Base-by-base conservation (phyloP, 176 grass and related monocot species). In the Avena insularis region DNA sequence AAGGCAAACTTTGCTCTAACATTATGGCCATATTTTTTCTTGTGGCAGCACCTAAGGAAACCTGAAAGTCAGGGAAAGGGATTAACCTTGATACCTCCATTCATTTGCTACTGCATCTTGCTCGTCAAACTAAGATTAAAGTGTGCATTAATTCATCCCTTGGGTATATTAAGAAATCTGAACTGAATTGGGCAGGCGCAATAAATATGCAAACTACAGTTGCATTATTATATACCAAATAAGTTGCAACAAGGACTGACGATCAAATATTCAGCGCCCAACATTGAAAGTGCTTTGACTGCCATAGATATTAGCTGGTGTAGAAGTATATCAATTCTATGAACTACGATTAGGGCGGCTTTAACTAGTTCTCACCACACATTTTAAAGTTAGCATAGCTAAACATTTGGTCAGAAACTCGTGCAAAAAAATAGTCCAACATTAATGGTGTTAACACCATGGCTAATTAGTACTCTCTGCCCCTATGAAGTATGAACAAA, bases 151-250 rank as follows among this genome's bases (percentile, higher is more conserved):
- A 29, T 75, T 75, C 3, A 36, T 31, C 74, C 19, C 21, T 69
- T 57, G 9, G 66, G 43, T 43, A 54, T 16, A 38, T 59, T 21
- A 25, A 31, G 25, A 77, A 77, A 33, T 54, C 36, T 36, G 27
- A 20, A 17, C 7, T 50, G 53, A 82, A 86, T 14, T 77, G 79
- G 6, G 21, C 23, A 25, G 15, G 23, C 23, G 55, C 49, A 33
- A 77, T 11, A 68, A 15, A 77, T 56, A 77, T 38, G 29, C 29
- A 83, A 77, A 68, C 38, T 86, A 13, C 6, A 84, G 49, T 59
- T 20, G 51, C 57, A 71, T 71, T 5, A 16, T 70, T 50, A 48
- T 4, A 31, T 73, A 81, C 17, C n/a, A 75, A 67, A 79, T 49
- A 78, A 17, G 5, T 47, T 17, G 19, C 31, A 85, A 21, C 17